Conservation (phyloP, 805 yeast genomes). For the Teunomyces panamensis region DNA sequence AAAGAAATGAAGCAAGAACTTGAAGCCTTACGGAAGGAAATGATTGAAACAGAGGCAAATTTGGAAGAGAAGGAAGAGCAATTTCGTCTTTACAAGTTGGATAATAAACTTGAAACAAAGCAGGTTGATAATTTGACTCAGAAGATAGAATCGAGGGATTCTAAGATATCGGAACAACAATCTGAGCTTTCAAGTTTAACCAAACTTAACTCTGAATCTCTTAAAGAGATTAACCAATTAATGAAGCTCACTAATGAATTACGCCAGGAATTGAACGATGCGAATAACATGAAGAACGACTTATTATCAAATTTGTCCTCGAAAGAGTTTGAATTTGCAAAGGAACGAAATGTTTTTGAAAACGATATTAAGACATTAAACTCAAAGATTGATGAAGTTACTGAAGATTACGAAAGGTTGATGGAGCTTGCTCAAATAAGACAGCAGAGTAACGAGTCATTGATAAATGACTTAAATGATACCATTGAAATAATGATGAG, state of each 20-base stretch:
- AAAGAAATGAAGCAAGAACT: slow-evolving; percentile 7
- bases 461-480: slow-evolving; percentile 25
- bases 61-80: slow-evolving; percentile 6
- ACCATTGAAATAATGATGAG: slow-evolving; percentile 15
- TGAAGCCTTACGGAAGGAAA: neutral
- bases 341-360: slow-evolving; percentile 50
- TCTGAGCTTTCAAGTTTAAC: slow-evolving; percentile 10
- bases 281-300: slow-evolving; percentile 52
- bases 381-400: slow-evolving; percentile 45
- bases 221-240: slow-evolving; percentile 13
- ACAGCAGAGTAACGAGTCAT: slow-evolving; percentile 21
- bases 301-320: slow-evolving; percentile 65
- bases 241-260: slow-evolving; percentile 12
- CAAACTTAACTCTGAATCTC: slow-evolving; percentile 9
- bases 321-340: slow-evolving; percentile 56
- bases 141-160: slow-evolving; percentile 11
- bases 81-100: slow-evolving; percentile 5
- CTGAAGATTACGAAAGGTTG: slow-evolving; percentile 40
- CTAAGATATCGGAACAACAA: slow-evolving; percentile 14
- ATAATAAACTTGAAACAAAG: slow-evolving; percentile 5
- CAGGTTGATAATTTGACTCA: slow-evolving; percentile 12
- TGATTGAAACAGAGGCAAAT: neutral
- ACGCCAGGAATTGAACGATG: slow-evolving; percentile 20
- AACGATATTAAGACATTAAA: slow-evolving; percentile 47
- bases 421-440: slow-evolving; percentile 38